Evolutionary conservation across 306 rosid species (phyloP), one percentile per base, ranked within the genome.

Genomic region (Casuarina glauca): DNA sequence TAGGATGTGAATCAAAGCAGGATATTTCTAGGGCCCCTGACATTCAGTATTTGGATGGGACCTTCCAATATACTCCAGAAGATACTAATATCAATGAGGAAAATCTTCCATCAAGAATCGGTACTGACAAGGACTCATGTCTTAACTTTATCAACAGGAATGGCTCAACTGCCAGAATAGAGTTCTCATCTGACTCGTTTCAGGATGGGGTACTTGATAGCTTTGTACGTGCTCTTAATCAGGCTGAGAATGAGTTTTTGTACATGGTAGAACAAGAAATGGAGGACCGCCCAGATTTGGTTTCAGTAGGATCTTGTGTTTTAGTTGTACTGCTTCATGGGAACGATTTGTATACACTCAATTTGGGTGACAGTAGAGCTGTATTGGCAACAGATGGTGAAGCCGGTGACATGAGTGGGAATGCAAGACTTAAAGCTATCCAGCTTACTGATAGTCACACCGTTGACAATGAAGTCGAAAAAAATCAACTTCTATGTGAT

Each of bases 211-310:
- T 93, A 62, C 93, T 95, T 51, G 97, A 87, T 82, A 89, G 95
- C 83, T 91, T 95, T 49, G 85, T 84, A 73, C 82, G 75, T 32
- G 93, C 98, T 63, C 82, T 95, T 60, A 83, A 74, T 83, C 97
- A 91, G 80, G 89, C 93, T 12, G 98, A 95, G 85, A 89, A 82
- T 82, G 98, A 95, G 73, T 95, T 95, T 89, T 78, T 95, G 41
- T 86, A 87, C 89, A 95, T 95, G 98, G 99, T 95, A 78, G 98
- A 95, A 81, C 97, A 88, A 80, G 99, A 95, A 88, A 95, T 91
- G 93, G 99, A 87, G 81, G 94, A 89, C 74, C 97, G 97, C 46
- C 97, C 93, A 20, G 99, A 95, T 87, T 87, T 95, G 78, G 99
- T 95, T 80, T 95, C 97, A 4, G 83, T 95, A 74, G 99, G 97